Percentiles rank a stretch among this genome's conserved stretches.
Evolutionary conservation across 1,284 basidiomycete genomes (phyloP).

Genomic region (Salmacisia buchloeana): DNA sequence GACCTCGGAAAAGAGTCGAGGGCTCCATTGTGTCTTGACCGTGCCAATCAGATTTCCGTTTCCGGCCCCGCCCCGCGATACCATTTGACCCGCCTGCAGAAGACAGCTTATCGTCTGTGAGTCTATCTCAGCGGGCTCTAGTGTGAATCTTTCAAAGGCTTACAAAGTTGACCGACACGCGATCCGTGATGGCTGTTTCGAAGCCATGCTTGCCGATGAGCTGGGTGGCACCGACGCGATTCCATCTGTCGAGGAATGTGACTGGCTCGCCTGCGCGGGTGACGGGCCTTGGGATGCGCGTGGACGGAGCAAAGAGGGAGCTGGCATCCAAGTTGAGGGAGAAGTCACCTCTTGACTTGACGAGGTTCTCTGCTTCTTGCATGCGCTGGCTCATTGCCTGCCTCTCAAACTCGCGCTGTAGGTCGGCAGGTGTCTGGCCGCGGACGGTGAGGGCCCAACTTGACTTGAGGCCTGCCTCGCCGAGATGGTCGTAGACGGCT

Average conservation of each 20-base stretch:
- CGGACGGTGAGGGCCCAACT: slow-evolving; percentile 54
- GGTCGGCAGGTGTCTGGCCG: slow-evolving; percentile 58
- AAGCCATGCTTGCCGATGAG: slow-evolving; percentile 46
- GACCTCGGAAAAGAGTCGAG: slow-evolving; percentile 53
- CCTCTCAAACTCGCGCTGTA: slow-evolving; percentile 56
- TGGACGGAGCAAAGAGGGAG: slow-evolving; percentile 35
- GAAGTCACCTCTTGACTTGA: slow-evolving; percentile 56
- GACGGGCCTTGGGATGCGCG: slow-evolving; percentile 54
- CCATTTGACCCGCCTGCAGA: slow-evolving; percentile 49
- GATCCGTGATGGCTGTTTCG: slow-evolving; percentile 34
- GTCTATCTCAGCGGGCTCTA: not conserved
- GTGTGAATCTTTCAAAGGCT: not conserved
- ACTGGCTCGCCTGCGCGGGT: slow-evolving; percentile 52
- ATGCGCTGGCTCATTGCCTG: slow-evolving; percentile 51
- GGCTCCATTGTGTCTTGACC: slow-evolving; percentile 63
- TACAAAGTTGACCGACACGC: slow-evolving; percentile 21
- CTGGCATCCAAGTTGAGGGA: slow-evolving; percentile 39
- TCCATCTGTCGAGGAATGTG: slow-evolving; percentile 24
- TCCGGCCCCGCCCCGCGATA: slow-evolving; percentile 51
- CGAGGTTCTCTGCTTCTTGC: slow-evolving; percentile 55
- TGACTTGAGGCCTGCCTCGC: slow-evolving; percentile 59
- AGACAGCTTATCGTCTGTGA: not conserved
- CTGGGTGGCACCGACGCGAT: slow-evolving; percentile 30
- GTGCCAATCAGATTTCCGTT: slow-evolving; percentile 60
- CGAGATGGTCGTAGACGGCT: slow-evolving; percentile 71